Base-by-base conservation (phyloP, 139 green algal genomes). In the Desmodesmus armatus region DNA sequence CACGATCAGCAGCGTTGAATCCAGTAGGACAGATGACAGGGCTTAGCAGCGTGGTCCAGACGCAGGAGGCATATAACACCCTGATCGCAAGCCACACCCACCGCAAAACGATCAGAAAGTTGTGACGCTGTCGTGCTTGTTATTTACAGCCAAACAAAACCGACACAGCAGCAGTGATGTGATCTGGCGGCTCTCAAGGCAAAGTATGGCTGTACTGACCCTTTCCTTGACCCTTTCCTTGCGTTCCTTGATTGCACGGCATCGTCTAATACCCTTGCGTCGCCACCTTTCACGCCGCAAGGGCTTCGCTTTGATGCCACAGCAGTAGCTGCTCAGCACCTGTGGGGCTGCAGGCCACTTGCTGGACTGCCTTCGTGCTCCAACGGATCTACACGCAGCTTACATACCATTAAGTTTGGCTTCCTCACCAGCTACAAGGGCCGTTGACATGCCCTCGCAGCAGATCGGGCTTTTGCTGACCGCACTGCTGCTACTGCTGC, bases 251-350 rank as follows among this genome's bases (percentile, higher is more conserved):
- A 9, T 2, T 17, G 35, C 65, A 41, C 13, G 5, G 76, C 76
- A 82, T 82, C 76, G 25, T 82, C 53, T 82, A 82, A 82, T 82
- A 55, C 76, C 39, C 55, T 49, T 33, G 55, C 40, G 60, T 33
- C 51, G n/a, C 35, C 25, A 53, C 33, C 13, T 25, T 31, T 39
- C 69, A 53, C 53, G 47, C 55, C 55, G 58, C 76, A 33, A 40
- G 66, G 76, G 76, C 40, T 82, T 82, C 76, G 76, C 76, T 82
- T 82, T 82, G 76, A 82, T 82, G 76, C 76, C 58, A 82, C 35
- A 82, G 25, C 55, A 82, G 40, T 13, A 35, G 76, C 49, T 82
- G 76, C 76, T 82, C 76, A 82, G 76, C 76, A 82, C 76, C 76
- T 82, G 66, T 35, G 66, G 35, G 66, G 76, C 76, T 82, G 33